Conservation (phyloP, 129 eudicot species). For the Flaveria linearis region DNA sequence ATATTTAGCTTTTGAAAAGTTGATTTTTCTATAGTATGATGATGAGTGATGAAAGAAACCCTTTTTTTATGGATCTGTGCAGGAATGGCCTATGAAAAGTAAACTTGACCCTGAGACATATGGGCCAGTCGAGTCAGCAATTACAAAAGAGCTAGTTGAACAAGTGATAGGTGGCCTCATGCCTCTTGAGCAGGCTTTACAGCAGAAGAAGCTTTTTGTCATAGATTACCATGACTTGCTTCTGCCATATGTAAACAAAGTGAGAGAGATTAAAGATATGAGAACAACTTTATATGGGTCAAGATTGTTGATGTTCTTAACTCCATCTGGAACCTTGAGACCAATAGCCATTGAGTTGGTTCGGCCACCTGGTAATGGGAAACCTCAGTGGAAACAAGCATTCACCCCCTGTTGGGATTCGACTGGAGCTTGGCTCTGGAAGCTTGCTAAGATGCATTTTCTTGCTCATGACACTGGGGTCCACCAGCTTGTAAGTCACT, state of each 20-base stretch:
- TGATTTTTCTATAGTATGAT: background rate
- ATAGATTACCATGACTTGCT: conserved; percentile 70
- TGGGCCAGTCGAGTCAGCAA: conserved; percentile 73
- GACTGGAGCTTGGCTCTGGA: conserved; percentile 79
- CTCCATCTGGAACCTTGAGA: conserved; percentile 48
- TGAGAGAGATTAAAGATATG: conserved; percentile 42
- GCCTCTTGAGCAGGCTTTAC: conserved; percentile 47
- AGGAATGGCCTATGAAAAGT: conserved; percentile 80
- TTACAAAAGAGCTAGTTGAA: conserved; percentile 58
- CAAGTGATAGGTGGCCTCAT: conserved; percentile 43
- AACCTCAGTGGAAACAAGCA: conserved; percentile 65
- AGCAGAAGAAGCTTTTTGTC: conserved; percentile 60
- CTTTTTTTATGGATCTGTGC: conserved; percentile 11
- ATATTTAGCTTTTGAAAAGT: background rate
- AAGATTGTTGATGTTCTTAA: conserved; percentile 59
- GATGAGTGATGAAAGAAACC: background rate
- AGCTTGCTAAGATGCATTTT: conserved; percentile 74
- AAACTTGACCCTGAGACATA: conserved; percentile 53
- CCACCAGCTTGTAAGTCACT: conserved; percentile 80
- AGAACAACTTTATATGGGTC: conserved; percentile 76
- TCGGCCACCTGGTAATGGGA: conserved; percentile 57
- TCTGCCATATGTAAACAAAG: conserved; percentile 67
- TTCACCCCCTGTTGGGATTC: conserved; percentile 50
- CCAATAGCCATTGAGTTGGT: conserved; percentile 63
- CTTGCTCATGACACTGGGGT: conserved; percentile 81